Percentiles rank a stretch among this genome's conserved stretches.
Conservation (phyloP, 805 yeast genomes). For the Clavispora asparagi region DNA sequence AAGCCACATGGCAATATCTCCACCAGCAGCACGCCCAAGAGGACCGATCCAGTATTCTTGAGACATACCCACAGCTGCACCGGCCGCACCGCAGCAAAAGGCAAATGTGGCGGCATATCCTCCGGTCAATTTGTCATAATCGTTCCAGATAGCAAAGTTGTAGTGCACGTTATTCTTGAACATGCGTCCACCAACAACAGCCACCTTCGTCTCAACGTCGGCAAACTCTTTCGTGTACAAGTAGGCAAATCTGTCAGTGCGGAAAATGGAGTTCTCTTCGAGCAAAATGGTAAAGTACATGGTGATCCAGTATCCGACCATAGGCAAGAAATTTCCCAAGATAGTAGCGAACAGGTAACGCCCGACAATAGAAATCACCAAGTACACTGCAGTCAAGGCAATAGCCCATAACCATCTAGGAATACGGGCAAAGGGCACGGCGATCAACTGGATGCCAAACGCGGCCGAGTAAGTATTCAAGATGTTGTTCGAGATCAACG, state of each 20-base stretch:
- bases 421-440: slow-evolving; percentile 46
- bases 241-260: slow-evolving; percentile 40
- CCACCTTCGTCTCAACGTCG: slow-evolving; percentile 2
- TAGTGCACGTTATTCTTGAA: slow-evolving; percentile 8
- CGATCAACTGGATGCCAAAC: slow-evolving; percentile 66
- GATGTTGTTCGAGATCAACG: slow-evolving; percentile 77
- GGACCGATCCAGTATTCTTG: slow-evolving; percentile 84
- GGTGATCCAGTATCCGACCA: slow-evolving; percentile 89
- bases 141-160: slow-evolving; percentile 53
- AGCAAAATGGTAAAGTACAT: slow-evolving; percentile 68
- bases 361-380: slow-evolving; percentile 73
- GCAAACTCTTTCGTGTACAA: slow-evolving; percentile 24
- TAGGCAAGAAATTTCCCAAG: slow-evolving; percentile 77
- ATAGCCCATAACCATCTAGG: slow-evolving; percentile 81
- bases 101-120: slow-evolving; percentile 69
- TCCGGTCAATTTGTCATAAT: slow-evolving; percentile 50
- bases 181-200: slow-evolving; percentile 2
- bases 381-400: slow-evolving; percentile 54
- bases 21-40: slow-evolving; percentile 53
- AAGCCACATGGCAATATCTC: slow-evolving; percentile 76
- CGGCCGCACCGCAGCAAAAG: slow-evolving; percentile 67
- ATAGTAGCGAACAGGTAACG: slow-evolving; percentile 66
- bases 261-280: slow-evolving; percentile 69
- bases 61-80: slow-evolving; percentile 84
- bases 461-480: slow-evolving; percentile 80